Evolutionary conservation across 2,329 filamentous ascomycete species (phyloP), one percentile per base, ranked within the genome.

Genomic region (Fusarium humuli): DNA sequence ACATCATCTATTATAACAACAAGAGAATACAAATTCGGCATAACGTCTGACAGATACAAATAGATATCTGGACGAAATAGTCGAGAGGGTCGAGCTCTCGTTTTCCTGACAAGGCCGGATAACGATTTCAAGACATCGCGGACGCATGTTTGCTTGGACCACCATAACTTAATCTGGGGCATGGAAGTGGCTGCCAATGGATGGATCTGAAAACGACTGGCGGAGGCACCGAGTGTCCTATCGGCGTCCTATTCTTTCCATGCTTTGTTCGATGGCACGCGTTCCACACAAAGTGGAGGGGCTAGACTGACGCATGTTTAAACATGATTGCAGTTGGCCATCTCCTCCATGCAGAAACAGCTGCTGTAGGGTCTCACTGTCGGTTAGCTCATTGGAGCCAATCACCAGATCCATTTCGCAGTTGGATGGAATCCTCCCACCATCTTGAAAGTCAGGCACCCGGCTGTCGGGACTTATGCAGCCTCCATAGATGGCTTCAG

Each of bases 281-380:
- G 73, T 76, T 73, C 73, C 73, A 75, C 73, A 65, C 55, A 29
- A 67, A 71, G 73, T 76, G 73, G 73, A 75, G 73, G 67, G 71
- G 64, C 65, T 71, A 57, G 65, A 61, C 65, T 75, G 69, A 64
- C 50, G 70, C 69, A 71, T 71, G 63, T 64, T 60, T 63, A 71
- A 67, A 73, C 59, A 70, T 69, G 63, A 65, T 67, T 72, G 54
- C 60, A 65, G 57, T 71, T 59, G 45, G 73, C 61, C 68, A 70
- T 46, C 25, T 56, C 23, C 62, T 62, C 52, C 40, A 42, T 75
- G 68, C 62, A 70, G 54, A 68, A 67, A 65, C 63, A 73, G 59
- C 69, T 52, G 47, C 57, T 69, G 61, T 58, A 71, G 66, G 67
- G 70, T 67, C 63, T 69, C 57, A 47, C 53, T 72, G 63, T 63